phyloP scores from a whole-genome alignment of 345 rosid genomes.

The Populus pruinosa region DNA sequence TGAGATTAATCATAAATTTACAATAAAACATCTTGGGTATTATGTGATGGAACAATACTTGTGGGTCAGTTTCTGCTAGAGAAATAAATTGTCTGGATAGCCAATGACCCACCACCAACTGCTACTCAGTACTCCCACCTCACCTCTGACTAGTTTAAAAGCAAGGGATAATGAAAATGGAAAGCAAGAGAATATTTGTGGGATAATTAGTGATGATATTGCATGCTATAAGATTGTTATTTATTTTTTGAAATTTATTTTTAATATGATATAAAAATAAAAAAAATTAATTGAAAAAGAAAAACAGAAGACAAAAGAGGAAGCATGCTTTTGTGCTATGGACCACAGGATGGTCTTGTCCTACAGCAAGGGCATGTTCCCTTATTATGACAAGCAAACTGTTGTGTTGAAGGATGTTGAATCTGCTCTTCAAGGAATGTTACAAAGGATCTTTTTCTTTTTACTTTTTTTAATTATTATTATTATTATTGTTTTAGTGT shows the following conservation, averaged over 20 bases:
- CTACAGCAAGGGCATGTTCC: neutral
- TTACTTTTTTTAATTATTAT: too few species aligned
- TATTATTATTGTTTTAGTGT: neutral
- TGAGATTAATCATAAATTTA: neutral
- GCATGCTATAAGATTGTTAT: neutral
- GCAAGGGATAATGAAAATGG: constrained; percentile 11
- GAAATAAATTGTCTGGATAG: constrained; percentile 30
- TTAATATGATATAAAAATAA: neutral
- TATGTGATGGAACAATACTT: constrained; percentile 1
- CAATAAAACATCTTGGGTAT: constrained; percentile 25
- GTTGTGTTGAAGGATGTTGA: neutral
- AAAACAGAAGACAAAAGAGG: neutral
- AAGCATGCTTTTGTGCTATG: neutral
- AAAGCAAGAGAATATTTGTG: too few species aligned
- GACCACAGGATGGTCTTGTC: constrained; percentile 1
- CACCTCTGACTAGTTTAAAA: constrained; percentile 24
- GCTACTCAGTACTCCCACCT: constrained; percentile 18
- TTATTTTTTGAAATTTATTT: neutral
- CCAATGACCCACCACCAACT: constrained; percentile 22
- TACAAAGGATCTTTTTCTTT: too few species aligned
- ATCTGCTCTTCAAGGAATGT: neutral
- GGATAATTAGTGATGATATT: neutral
- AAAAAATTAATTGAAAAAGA: too few species aligned
- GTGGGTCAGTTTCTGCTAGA: neutral
- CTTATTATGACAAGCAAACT: constrained; percentile 1